phyloP scores from a whole-genome alignment of 805 yeast genomes.

The Teunomyces atbi region DNA sequence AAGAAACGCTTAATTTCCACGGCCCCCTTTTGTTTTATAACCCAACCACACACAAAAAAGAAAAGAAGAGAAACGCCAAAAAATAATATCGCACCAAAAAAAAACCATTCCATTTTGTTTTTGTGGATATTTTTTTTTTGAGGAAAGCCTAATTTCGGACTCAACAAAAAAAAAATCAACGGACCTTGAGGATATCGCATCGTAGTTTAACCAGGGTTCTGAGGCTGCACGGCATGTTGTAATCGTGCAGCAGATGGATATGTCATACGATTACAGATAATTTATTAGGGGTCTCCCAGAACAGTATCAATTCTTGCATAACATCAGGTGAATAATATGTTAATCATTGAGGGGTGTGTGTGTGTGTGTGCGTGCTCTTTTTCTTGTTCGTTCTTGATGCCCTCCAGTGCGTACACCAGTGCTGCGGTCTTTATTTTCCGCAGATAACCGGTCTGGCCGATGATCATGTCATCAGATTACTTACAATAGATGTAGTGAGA shows the following conservation, averaged over 20 bases:
- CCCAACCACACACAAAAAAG: conserved; percentile 3
- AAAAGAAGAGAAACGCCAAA: conserved; percentile 1
- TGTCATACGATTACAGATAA: background rate
- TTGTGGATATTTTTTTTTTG: conserved; percentile 1
- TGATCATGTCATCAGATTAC: background rate
- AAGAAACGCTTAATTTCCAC: background rate
- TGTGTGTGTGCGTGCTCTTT: background rate
- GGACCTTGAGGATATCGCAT: background rate
- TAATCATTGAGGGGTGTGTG: too few relatives aligned
- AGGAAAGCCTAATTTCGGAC: conserved; percentile 3
- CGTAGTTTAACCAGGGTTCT: background rate
- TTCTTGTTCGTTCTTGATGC: background rate
- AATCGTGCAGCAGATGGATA: background rate
- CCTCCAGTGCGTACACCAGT: background rate
- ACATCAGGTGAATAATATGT: too few relatives aligned
- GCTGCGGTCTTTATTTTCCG: background rate
- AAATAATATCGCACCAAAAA: background rate
- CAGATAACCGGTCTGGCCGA: background rate
- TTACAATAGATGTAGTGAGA: background rate
- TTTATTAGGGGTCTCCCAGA: too few relatives aligned
- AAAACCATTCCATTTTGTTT: conserved; percentile 1
- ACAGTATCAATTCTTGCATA: too few relatives aligned
- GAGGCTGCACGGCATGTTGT: background rate
- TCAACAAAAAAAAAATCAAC: conserved; percentile 1
- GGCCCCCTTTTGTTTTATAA: conserved; percentile 5